These are phyloP conservation scores for Fusarium citri DNA, from an alignment of 2,329 filamentous ascomycete genomes.

Conservation along the genomic window DNA sequence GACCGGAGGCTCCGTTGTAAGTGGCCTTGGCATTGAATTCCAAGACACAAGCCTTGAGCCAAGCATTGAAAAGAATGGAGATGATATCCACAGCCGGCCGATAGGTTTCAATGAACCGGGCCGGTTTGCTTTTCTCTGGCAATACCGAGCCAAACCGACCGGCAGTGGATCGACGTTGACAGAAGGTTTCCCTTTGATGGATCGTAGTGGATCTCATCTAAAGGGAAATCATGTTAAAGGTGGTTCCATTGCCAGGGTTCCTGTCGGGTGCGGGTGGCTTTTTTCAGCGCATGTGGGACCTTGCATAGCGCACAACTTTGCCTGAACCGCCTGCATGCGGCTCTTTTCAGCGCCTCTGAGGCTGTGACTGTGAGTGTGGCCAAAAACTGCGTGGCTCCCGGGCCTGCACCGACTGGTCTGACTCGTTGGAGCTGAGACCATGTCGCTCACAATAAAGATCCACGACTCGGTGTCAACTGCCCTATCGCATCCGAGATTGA, in stretches of 20 bases:
- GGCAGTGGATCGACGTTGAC: constrained; percentile 46
- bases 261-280: constrained; percentile 7
- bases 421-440: constrained; percentile 24
- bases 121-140: constrained; percentile 12
- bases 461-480: constrained; percentile 18
- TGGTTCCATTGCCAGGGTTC: constrained; percentile 29
- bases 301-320: constrained; percentile 38
- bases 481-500: constrained; percentile 7
- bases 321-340: constrained; percentile 36
- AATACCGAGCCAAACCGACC: constrained; percentile 27
- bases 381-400: background rate
- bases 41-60: constrained; percentile 22
- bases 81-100: constrained; percentile 36
- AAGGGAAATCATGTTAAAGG: constrained; percentile 30
- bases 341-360: constrained; percentile 27
- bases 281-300: constrained; percentile 17
- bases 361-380: constrained; percentile 6
- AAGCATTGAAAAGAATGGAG: constrained; percentile 5
- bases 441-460: constrained; percentile 27
- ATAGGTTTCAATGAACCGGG: constrained; percentile 13
- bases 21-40: constrained; percentile 30
- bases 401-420: constrained; percentile 4
- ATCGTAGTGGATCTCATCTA: constrained; percentile 44
- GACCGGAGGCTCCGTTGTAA: constrained; percentile 36
- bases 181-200: constrained; percentile 46